These are phyloP conservation scores for Paracoccidioides lutzii DNA, from an alignment of 2,329 filamentous ascomycete species.

Conservation along the genomic window DNA sequence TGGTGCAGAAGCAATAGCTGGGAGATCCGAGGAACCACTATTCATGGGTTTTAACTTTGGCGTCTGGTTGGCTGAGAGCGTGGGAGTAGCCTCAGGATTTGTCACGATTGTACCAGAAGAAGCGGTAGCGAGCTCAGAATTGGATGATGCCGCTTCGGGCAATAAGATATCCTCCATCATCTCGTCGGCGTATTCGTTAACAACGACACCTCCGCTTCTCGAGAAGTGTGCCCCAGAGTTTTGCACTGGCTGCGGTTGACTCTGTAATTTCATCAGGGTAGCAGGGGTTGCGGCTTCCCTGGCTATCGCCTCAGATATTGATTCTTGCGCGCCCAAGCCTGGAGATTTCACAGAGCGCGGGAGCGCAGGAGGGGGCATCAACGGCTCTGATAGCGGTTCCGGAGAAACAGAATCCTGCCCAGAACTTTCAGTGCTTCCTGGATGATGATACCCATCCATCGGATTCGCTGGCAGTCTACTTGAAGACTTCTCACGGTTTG, in stretches of 20 bases:
- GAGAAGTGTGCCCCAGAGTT: constrained; percentile 25
- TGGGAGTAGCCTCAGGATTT: constrained; percentile 38
- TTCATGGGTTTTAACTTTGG: constrained; percentile 26
- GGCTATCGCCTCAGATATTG: constrained; percentile 15
- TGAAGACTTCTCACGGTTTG: constrained; percentile 23
- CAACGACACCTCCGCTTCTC: constrained; percentile 22
- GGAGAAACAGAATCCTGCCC: constrained; percentile 38
- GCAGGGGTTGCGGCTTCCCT: constrained; percentile 67
- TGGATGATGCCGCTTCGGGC: constrained; percentile 54
- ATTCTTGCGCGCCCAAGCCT: constrained; percentile 22
- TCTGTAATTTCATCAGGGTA: constrained; percentile 66
- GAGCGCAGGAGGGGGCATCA: constrained; percentile 38
- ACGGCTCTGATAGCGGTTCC: constrained; percentile 36
- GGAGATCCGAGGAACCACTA: constrained; percentile 16
- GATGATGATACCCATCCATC: constrained; percentile 18
- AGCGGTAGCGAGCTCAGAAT: constrained; percentile 35
- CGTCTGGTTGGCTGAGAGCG: constrained; percentile 52
- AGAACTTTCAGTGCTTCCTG: constrained; percentile 33
- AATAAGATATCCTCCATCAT: constrained; percentile 55
- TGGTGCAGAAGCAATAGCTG: constrained; percentile 25
- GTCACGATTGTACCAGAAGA: constrained; percentile 38
- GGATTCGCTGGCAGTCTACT: constrained; percentile 14
- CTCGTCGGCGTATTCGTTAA: constrained; percentile 37
- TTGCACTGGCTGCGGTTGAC: constrained; percentile 32
- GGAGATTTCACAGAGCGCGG: constrained; percentile 32